Conservation (phyloP, 352 stramenopile species). For the Phytophthora nicotianae region DNA sequence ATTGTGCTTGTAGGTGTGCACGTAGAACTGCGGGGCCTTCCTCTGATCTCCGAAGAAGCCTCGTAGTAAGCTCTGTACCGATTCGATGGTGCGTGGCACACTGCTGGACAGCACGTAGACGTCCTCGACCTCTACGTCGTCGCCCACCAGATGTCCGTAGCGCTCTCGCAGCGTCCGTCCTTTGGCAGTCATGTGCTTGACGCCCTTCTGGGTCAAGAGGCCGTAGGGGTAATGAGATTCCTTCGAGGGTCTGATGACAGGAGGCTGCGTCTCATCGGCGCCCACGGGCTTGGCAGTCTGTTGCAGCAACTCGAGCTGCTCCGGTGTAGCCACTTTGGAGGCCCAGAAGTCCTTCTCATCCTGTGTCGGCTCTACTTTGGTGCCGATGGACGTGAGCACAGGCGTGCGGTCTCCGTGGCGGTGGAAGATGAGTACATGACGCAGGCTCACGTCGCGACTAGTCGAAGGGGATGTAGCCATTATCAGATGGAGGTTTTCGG, state of each 20-base stretch:
- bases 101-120: conserved; percentile 84
- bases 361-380: conserved; percentile 53
- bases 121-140: conserved; percentile 40
- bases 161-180: conserved; percentile 48
- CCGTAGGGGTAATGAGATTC: conserved; percentile 56
- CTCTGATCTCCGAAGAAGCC: conserved; percentile 56
- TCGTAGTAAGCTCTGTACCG: conserved; percentile 72
- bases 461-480: conserved; percentile 28
- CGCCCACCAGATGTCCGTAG: conserved; percentile 52
- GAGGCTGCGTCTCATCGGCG: conserved; percentile 44
- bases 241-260: conserved; percentile 46
- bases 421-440: conserved; percentile 82
- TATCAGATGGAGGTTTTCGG: conserved; percentile 1
- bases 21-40: conserved; percentile 44
- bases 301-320: conserved; percentile 55
- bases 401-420: conserved; percentile 83
- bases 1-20: conserved; percentile 73
- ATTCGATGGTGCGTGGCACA: conserved; percentile 77
- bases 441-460: conserved; percentile 49
- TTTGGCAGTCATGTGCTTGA: conserved; percentile 75
- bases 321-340: conserved; percentile 52
- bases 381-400: conserved; percentile 63
- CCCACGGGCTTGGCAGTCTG: conserved; percentile 59
- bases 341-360: conserved; percentile 72
- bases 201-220: conserved; percentile 63